Base-by-base conservation (phyloP, 345 rosid genomes). In the Mallotus nudiflorus region DNA sequence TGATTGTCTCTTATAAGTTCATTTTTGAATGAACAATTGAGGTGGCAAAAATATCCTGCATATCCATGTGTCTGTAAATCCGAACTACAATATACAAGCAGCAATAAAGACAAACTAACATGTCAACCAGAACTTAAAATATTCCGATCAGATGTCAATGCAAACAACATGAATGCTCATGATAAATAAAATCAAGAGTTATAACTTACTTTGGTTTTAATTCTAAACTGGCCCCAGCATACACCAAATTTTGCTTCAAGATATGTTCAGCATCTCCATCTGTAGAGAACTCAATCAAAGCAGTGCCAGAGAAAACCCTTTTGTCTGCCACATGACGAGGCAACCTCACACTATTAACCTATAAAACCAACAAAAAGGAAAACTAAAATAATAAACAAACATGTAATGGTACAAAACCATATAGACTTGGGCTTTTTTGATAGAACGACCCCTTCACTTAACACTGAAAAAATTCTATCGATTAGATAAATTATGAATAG, bases 241-340 rank as follows among this genome's bases (percentile, higher is more conserved):
- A 69, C 28, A 69, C 73, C 22, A 69, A 58, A 45, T 0, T 48
- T 59, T 59, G 40, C 66, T 61, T 58, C 65, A 58, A 48, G 15
- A 69, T 44, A 29, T 46, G 55, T 58, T 46, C 25, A 46, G 57
- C 57, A 45, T 29, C 57, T 57, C 44, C 33, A 44, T 14, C 46
- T 33, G 65, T 57, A 31, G 73, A 31, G 29, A 69, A 69, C 65
- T 58, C 73, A 29, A 58, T 50, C 66, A 69, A 69, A 29, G 66
- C 66, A 6, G 48, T 57, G 56, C 66, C 57, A 15, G 33, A 53
- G 33, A 69, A 69, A 28, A 29, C 0, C 45, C 25, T 58, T 35
- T 45, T 59, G 65, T 29, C 55, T 16, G 25, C 46, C 45, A 16
- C 33, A 46, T 58, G 66, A n/a, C 57, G 55, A 48, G 73, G 66